Conservation (phyloP, 495 filamentous ascomycete species). For the Neurospora hispaniola region DNA sequence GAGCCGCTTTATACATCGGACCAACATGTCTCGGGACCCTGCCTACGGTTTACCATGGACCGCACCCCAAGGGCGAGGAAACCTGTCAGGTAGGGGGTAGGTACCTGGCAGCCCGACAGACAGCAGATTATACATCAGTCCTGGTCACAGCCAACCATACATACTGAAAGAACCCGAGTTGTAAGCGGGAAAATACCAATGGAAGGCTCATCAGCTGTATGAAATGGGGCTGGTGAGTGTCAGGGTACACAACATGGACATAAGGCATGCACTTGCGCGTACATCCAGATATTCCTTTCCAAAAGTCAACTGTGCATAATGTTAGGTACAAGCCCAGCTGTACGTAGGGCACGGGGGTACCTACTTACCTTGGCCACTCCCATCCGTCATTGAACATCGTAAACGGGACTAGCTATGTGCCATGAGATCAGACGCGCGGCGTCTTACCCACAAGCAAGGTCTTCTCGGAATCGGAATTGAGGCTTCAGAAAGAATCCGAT, state of each 20-base stretch:
- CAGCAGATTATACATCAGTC: not conserved
- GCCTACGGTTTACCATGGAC: not conserved
- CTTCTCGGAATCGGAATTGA: not conserved
- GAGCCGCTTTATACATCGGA: not conserved
- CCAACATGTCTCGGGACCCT: not conserved
- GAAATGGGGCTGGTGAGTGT: not conserved
- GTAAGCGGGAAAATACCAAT: not conserved
- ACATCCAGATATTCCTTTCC: not conserved
- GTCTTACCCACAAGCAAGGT: not conserved
- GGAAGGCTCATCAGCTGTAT: not conserved
- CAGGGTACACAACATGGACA: not conserved
- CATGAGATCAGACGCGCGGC: not conserved
- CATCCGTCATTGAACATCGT: not conserved
- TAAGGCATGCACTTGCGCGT: not conserved
- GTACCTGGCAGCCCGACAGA: not conserved
- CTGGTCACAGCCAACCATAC: not conserved
- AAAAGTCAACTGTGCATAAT: not conserved
- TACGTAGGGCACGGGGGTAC: not conserved
- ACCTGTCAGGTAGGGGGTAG: not conserved
- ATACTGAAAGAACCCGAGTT: not conserved
- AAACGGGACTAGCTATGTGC: not conserved
- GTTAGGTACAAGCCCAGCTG: not conserved
- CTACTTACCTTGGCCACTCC: not conserved
- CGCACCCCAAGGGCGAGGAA: not conserved
- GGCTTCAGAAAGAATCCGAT: not conserved